phyloP scores from a whole-genome alignment of 306 rosid species.

The Rosa chinensis region DNA sequence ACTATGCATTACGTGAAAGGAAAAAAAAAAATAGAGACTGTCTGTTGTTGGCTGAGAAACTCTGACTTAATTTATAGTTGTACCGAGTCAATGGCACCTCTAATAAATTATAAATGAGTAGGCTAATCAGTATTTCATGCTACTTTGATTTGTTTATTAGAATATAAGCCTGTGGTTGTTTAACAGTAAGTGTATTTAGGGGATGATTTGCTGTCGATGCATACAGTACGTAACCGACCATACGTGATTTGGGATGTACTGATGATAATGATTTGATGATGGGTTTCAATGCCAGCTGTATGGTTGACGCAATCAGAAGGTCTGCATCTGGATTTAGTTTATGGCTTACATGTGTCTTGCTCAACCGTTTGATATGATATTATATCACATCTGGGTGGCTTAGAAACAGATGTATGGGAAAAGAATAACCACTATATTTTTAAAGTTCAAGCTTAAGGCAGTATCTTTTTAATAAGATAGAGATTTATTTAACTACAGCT shows the following conservation, averaged over 20 bases:
- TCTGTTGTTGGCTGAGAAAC: slow-evolving; percentile 5
- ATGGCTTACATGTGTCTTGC: slow-evolving; percentile 26
- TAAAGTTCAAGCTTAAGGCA: neutral
- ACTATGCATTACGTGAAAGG: neutral
- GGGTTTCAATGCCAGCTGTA: slow-evolving; percentile 32
- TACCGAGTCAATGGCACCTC: neutral
- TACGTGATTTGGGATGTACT: slow-evolving; percentile 4
- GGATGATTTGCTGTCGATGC: slow-evolving; percentile 26
- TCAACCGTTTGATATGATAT: slow-evolving; percentile 12
- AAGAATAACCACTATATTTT: slow-evolving; percentile 20
- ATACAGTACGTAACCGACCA: slow-evolving; percentile 19
- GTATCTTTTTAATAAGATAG: neutral
- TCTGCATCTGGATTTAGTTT: slow-evolving; percentile 23
- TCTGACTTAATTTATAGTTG: neutral
- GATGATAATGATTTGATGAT: slow-evolving; percentile 18
- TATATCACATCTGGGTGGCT: slow-evolving; percentile 8
- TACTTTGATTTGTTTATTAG: neutral
- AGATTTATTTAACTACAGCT: neutral
- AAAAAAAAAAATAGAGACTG: neutral
- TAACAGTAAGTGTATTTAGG: neutral
- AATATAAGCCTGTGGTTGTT: slow-evolving; percentile 7
- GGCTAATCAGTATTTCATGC: neutral
- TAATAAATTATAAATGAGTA: slow-evolving; percentile 12
- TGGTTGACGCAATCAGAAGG: slow-evolving; percentile 34
- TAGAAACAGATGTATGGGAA: slow-evolving; percentile 5